A percentile compares a stretch with the other conserved stretches of the same genome.
Conservation (phyloP, 306 rosid genomes). For the Corylus heterophylla region DNA sequence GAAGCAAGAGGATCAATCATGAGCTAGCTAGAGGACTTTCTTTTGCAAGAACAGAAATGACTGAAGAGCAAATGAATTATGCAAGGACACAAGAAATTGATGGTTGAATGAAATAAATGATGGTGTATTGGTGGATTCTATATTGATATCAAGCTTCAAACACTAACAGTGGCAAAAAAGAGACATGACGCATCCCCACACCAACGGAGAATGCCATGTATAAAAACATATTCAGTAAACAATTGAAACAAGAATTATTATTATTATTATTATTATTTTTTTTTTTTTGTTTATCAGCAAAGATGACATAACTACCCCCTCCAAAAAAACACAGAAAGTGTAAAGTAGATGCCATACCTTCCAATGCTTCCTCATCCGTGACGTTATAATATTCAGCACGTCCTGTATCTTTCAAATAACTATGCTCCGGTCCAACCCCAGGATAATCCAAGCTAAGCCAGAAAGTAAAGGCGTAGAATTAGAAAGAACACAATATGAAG, state of each 20-base stretch:
- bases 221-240: background rate
- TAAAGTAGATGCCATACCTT: constrained; percentile 51
- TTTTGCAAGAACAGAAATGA: no score
- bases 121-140: background rate
- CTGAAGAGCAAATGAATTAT: no score
- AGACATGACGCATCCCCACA: background rate
- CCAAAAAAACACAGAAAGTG: background rate
- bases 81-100: no score
- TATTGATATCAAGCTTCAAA: background rate
- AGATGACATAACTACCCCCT: background rate
- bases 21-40: no score
- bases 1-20: no score
- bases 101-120: no score
- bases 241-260: no score
- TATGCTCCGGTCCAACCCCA: constrained; percentile 98
- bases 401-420: constrained; percentile 78
- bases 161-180: background rate
- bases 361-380: constrained; percentile 92
- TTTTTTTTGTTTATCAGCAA: no score
- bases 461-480: constrained; percentile 16
- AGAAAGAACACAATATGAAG: constrained; percentile 15
- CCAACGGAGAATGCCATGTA: background rate
- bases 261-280: no score
- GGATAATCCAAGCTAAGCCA: constrained; percentile 91
- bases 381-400: constrained; percentile 86